A percentile compares a stretch with the other conserved stretches of the same genome.
Conservation (phyloP, 139 green algal genomes). For the Tetraselmis chui region DNA sequence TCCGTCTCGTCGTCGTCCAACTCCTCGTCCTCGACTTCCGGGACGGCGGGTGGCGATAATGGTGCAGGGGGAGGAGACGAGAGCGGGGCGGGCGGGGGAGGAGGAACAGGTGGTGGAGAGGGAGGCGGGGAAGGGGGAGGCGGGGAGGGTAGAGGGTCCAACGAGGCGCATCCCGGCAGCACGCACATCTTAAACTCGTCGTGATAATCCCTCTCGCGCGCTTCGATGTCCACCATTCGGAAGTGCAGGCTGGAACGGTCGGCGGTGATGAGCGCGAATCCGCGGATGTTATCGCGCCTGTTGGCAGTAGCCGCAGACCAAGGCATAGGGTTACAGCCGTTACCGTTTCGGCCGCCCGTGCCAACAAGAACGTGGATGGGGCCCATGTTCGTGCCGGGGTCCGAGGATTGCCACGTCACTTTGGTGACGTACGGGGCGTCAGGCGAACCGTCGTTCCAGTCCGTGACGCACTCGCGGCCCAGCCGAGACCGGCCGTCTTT, state of each 20-base stretch:
- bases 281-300: not conserved
- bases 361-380: not conserved
- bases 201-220: not conserved
- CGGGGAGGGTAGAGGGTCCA: not conserved
- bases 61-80: too few relatives aligned
- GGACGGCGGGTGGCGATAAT: too few relatives aligned
- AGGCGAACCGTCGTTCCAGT: not conserved
- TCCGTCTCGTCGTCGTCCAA: too few relatives aligned
- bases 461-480: not conserved
- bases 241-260: not conserved
- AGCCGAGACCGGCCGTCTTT: not conserved
- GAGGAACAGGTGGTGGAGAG: not conserved
- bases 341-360: not conserved
- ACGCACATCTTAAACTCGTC: not conserved
- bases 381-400: not conserved
- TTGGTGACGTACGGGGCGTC: not conserved
- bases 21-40: too few relatives aligned
- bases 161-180: not conserved
- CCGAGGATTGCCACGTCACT: not conserved
- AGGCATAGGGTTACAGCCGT: not conserved
- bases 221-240: not conserved
- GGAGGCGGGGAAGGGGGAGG: too few relatives aligned
- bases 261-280: not conserved
- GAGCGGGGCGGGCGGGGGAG: not conserved
- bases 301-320: not conserved